phyloP scores from a whole-genome alignment of 768 basidiomycete species.

The Hypholoma fasciculare region DNA sequence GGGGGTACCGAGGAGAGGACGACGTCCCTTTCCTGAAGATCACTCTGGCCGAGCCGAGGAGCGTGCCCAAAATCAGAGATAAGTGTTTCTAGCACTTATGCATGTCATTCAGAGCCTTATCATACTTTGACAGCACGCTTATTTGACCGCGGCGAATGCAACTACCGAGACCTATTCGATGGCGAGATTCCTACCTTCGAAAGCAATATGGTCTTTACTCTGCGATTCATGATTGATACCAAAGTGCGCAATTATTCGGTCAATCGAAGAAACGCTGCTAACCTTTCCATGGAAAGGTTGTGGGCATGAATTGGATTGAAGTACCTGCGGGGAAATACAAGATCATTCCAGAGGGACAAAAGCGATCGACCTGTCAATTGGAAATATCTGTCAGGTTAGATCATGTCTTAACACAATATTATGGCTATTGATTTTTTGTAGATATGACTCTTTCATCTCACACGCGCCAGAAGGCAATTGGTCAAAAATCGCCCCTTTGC shows the following conservation, averaged over 20 bases:
- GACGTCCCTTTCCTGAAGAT: slow-evolving; percentile 83
- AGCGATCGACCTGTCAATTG: slow-evolving; percentile 84
- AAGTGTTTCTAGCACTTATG: slow-evolving; percentile 39
- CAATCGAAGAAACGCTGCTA: neutral
- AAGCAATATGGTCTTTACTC: slow-evolving; percentile 88
- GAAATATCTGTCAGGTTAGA: slow-evolving; percentile 78
- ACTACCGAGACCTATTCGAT: slow-evolving; percentile 59
- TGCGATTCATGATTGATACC: slow-evolving; percentile 98
- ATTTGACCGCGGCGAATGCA: slow-evolving; percentile 76
- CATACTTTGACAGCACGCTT: slow-evolving; percentile 40
- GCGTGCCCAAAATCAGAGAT: slow-evolving; percentile 90
- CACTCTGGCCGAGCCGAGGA: slow-evolving; percentile 68
- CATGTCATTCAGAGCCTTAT: slow-evolving; percentile 1
- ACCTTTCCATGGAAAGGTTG: slow-evolving; percentile 52
- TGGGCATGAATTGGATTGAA: slow-evolving; percentile 99
- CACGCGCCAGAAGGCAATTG: slow-evolving; percentile 91
- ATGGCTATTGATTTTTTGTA: slow-evolving; percentile 25
- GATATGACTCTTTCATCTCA: slow-evolving; percentile 85
- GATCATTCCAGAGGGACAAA: slow-evolving; percentile 53
- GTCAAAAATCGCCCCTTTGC: slow-evolving; percentile 89
- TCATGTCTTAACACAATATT: neutral
- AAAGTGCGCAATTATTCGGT: slow-evolving; percentile 50
- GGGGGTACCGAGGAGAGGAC: slow-evolving; percentile 89
- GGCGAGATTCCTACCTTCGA: slow-evolving; percentile 75
- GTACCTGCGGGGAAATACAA: slow-evolving; percentile 81